Evolutionary conservation across 805 yeast genomes (phyloP).

Genomic region (Jamesozyma spencerorum): DNA sequence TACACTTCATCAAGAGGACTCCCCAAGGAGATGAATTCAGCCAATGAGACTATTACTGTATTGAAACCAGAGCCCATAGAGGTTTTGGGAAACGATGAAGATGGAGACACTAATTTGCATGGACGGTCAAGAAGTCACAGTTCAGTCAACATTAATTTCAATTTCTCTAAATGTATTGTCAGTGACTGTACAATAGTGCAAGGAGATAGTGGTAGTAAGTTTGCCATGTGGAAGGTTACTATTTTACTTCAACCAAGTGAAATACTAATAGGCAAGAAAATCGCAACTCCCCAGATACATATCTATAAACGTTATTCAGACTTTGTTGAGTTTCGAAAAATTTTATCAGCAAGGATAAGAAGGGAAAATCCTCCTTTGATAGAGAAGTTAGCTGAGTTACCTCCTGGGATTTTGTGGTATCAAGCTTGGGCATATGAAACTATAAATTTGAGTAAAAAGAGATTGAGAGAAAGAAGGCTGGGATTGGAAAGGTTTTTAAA

Average conservation of each 20-base stretch:
- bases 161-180: slow-evolving; percentile 12
- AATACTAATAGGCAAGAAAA: neutral
- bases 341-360: slow-evolving; percentile 23
- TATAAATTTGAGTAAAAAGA: slow-evolving; percentile 31
- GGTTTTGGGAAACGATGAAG: slow-evolving; percentile 14
- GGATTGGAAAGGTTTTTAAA: slow-evolving; percentile 55
- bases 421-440: slow-evolving; percentile 23
- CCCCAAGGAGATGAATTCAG: no score
- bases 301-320: slow-evolving; percentile 59
- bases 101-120: slow-evolving; percentile 1
- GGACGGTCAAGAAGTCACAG: slow-evolving; percentile 4
- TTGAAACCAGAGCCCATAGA: slow-evolving; percentile 24
- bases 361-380: neutral
- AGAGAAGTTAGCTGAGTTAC: slow-evolving; percentile 38
- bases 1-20: no score
- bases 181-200: slow-evolving; percentile 24
- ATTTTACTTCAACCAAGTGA: slow-evolving; percentile 11
- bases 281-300: slow-evolving; percentile 27
- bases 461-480: slow-evolving; percentile 46
- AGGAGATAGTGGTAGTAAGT: slow-evolving; percentile 19
- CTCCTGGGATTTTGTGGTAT: slow-evolving; percentile 40
- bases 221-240: slow-evolving; percentile 26
- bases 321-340: slow-evolving; percentile 39
- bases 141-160: slow-evolving; percentile 9
- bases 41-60: neutral